A percentile compares a stretch with the other conserved stretches of the same genome.
Conservation (phyloP, 352 stramenopile genomes). For the Phytophthora cryptogea region DNA sequence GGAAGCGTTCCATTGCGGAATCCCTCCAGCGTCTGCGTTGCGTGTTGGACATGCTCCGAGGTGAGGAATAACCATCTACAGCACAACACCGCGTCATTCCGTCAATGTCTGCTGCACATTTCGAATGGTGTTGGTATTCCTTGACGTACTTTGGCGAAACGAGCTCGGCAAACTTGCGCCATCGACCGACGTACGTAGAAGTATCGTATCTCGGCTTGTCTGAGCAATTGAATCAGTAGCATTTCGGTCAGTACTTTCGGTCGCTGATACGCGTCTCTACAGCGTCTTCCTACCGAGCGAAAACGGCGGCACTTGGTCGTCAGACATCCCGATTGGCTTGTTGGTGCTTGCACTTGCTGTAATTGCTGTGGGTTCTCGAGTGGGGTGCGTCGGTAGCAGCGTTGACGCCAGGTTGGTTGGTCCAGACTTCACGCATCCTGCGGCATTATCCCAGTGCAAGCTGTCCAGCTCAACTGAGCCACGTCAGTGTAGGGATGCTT, state of each 20-base stretch:
- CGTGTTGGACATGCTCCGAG: slow-evolving; percentile 63
- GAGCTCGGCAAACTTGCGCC: slow-evolving; percentile 85
- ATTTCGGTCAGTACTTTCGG: neutral
- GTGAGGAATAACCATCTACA: slow-evolving; percentile 71
- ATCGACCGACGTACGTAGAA: slow-evolving; percentile 85
- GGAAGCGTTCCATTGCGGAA: slow-evolving; percentile 59
- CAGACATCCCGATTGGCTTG: slow-evolving; percentile 22
- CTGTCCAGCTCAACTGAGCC: slow-evolving; percentile 4
- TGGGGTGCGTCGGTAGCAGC: slow-evolving; percentile 10
- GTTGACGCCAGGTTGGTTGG: slow-evolving; percentile 17
- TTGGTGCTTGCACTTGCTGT: slow-evolving; percentile 16
- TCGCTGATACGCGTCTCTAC: neutral
- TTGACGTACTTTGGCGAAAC: slow-evolving; percentile 65
- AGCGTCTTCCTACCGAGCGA: slow-evolving; percentile 30
- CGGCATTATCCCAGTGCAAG: slow-evolving; percentile 20
- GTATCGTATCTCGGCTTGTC: slow-evolving; percentile 83
- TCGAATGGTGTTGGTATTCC: neutral
- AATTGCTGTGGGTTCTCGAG: slow-evolving; percentile 25
- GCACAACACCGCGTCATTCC: slow-evolving; percentile 16
- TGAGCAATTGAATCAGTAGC: slow-evolving; percentile 13
- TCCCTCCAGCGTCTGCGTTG: slow-evolving; percentile 54
- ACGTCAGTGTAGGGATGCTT: slow-evolving; percentile 35
- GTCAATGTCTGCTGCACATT: neutral
- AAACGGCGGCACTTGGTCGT: slow-evolving; percentile 41
- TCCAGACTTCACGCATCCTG: slow-evolving; percentile 14